Percentiles rank a stretch among this genome's conserved stretches.
Evolutionary conservation across 495 filamentous ascomycete genomes (phyloP).

Genomic region (Hyphodiscus hymeniophilus): DNA sequence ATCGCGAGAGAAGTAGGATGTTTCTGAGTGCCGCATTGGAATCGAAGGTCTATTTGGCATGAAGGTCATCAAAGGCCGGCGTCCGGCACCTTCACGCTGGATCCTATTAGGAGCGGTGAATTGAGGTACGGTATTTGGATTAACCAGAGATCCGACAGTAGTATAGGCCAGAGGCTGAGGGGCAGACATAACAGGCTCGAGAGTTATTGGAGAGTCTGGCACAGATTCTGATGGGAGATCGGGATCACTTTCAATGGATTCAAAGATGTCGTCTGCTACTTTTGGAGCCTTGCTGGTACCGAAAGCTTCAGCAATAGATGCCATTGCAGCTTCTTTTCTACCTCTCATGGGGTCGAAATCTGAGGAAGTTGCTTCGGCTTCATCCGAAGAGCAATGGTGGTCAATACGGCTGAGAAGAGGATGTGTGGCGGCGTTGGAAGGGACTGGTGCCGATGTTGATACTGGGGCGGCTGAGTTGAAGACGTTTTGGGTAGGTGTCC

Average conservation of each 20-base stretch:
- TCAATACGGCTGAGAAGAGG: too few relatives aligned
- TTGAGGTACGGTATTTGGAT: slow-evolving; percentile 16
- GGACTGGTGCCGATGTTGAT: neutral
- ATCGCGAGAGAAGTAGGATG: slow-evolving; percentile 3
- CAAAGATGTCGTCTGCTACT: slow-evolving; percentile 8
- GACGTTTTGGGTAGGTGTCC: neutral
- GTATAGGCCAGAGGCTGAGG: slow-evolving; percentile 22
- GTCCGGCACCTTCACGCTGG: slow-evolving; percentile 21
- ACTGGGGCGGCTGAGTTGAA: neutral
- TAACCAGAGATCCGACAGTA: slow-evolving; percentile 24
- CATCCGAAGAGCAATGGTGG: neutral
- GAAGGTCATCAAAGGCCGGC: slow-evolving; percentile 14
- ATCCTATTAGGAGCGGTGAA: slow-evolving; percentile 23
- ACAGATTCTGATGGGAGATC: slow-evolving; percentile 5
- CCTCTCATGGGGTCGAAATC: neutral
- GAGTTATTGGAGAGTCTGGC: slow-evolving; percentile 20
- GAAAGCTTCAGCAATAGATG: neutral
- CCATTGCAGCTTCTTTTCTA: neutral
- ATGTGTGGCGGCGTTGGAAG: too few relatives aligned
- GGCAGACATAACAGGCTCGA: slow-evolving; percentile 12
- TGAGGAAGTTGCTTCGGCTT: neutral
- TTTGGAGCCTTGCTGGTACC: neutral
- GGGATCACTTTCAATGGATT: slow-evolving; percentile 16
- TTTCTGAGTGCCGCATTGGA: slow-evolving; percentile 2
- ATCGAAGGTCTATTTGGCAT: neutral